Evolutionary conservation across 2,329 filamentous ascomycete species (phyloP), one percentile per base, ranked within the genome.

Genomic region (Fusarium coicis): DNA sequence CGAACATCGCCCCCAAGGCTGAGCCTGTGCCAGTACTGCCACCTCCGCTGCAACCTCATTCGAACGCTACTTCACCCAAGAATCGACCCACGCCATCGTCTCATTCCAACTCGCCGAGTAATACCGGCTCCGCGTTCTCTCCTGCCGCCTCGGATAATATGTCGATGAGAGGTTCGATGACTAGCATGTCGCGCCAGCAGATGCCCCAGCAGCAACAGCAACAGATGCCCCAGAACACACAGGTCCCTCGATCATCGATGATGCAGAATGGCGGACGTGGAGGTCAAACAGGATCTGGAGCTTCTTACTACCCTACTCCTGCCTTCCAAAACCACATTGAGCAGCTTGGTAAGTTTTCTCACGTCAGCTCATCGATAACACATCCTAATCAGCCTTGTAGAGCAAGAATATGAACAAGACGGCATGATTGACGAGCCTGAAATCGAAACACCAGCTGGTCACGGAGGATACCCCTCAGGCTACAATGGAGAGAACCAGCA

Each of bases 351-450:
- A 94, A 93, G 95, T 78, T 12, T 28, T 47, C 47, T 28, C 2
- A 5, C 5, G 26, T 83, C 79, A 78, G 79, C 87, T 87, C 85
- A 87, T 88, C 85, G 19, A 26, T 86, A 89, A 81, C 90, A 87
- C 88, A 52, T 87, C 85, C 88, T 92, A 86, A 93, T 89, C 87
- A 81, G 84, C 83, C 90, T 84, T 85, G 79, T 88, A 98, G 96
- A 98, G 86, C 95, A 97, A 88, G 96, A 98, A 86, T 98, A 98
- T 85, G 95, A 98, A 62, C 93, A 94, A 84, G 90, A 90, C 81
- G 94, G 96, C 78, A 93, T 97, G 88, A 91, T 97, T 82, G 95
- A 98, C 79, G 93, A 97, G 69, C 85, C 91, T 75, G 92, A 93
- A 77, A 89, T 91, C 74, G 92, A 94, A 69, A 90, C 91, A 16